phyloP scores from a whole-genome alignment of 2,329 filamentous ascomycete genomes.

The Calonectria hawksworthii region DNA sequence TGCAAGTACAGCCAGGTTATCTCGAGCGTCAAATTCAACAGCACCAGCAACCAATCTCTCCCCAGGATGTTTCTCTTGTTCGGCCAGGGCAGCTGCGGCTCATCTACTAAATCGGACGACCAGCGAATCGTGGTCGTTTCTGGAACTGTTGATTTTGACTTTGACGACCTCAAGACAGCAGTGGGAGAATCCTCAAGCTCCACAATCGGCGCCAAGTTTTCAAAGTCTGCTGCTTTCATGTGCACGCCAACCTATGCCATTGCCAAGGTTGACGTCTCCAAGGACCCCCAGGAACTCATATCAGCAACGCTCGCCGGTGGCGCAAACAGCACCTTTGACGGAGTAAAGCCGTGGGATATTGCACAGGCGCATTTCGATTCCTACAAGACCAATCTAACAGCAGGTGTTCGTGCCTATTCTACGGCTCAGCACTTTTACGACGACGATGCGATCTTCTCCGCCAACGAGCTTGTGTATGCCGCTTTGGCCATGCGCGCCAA shows the following conservation, averaged over 20 bases:
- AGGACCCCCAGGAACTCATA: conserved; percentile 31
- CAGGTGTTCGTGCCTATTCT: conserved; percentile 13
- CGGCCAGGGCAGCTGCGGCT: conserved; percentile 35
- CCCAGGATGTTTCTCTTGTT: conserved; percentile 36
- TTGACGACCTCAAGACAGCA: conserved; percentile 33
- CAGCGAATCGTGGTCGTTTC: conserved; percentile 42
- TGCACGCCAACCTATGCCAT: conserved; percentile 43
- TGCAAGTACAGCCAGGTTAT: conserved; percentile 40
- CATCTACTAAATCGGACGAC: conserved; percentile 32
- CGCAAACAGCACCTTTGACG: conserved; percentile 35
- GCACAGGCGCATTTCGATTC: conserved; percentile 39
- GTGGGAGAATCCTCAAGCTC: conserved; percentile 24
- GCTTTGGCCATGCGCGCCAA: conserved; percentile 47
- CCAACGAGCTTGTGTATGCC: conserved; percentile 51
- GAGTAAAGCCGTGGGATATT: conserved; percentile 39
- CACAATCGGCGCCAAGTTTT: conserved; percentile 29
- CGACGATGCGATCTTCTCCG: conserved; percentile 42
- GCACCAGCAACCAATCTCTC: conserved; percentile 25
- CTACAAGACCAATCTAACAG: conserved; percentile 23
- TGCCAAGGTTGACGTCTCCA: conserved; percentile 35
- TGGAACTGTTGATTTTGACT: conserved; percentile 36
- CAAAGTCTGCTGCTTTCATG: conserved; percentile 34
- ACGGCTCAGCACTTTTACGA: conserved; percentile 36
- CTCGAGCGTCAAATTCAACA: conserved; percentile 34
- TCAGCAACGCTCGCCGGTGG: conserved; percentile 17